Evolutionary conservation across 2,329 filamentous ascomycete genomes (phyloP).

Genomic region (Laburnicola sp.): DNA sequence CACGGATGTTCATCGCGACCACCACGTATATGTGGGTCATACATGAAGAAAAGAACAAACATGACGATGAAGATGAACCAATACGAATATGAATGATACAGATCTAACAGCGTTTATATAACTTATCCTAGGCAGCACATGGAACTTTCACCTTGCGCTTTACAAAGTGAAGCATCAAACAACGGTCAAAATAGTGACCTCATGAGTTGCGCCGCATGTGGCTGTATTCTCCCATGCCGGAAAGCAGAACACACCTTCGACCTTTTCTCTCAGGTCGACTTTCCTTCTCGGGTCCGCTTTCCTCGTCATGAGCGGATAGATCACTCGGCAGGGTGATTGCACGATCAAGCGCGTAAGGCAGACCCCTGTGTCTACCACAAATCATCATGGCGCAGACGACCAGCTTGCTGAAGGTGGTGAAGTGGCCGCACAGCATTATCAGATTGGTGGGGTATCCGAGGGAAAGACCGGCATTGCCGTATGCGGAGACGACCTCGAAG

Average conservation of each 20-base stretch:
- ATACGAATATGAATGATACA: no score
- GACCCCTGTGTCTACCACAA: conserved; percentile 56
- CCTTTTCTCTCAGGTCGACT: background rate
- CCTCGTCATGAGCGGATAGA: background rate
- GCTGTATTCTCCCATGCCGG: no score
- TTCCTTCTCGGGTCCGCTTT: no score
- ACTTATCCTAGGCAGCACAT: no score
- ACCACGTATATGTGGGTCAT: background rate
- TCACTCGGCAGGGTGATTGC: conserved; percentile 43
- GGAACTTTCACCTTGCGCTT: no score
- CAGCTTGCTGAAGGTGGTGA: conserved; percentile 55
- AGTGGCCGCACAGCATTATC: conserved; percentile 53
- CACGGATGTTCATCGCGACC: background rate
- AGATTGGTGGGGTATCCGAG: conserved; percentile 48
- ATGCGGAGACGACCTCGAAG: conserved; percentile 47
- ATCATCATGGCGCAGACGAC: conserved; percentile 60
- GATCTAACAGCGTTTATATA: no score
- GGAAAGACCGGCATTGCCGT: conserved; percentile 49
- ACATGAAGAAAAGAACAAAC: background rate
- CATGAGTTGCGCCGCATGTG: no score
- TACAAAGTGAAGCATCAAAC: no score
- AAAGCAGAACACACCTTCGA: no score
- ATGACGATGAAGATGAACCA: background rate
- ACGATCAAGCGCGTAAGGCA: conserved; percentile 58
- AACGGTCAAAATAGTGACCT: no score